Percentiles rank a stretch among this genome's conserved stretches.
phyloP scores from a whole-genome alignment of 2,329 filamentous ascomycete species.

The Monilinia fructigena region DNA sequence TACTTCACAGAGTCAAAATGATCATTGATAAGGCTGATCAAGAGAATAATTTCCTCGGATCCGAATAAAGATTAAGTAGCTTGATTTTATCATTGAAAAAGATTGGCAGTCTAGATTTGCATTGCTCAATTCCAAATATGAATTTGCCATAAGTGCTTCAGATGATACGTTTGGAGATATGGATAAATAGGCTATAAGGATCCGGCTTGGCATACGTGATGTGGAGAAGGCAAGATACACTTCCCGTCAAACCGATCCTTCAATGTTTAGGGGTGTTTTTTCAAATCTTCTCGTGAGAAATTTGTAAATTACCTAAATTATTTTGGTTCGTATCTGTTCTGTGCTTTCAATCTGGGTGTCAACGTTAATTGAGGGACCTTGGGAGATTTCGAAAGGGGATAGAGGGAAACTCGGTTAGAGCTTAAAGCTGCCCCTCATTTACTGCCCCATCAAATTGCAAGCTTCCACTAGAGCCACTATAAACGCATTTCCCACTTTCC shows the following conservation, averaged over 20 bases:
- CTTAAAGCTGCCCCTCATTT: slow-evolving; percentile 6
- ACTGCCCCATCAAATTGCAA: not conserved
- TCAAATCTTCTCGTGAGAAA: not conserved
- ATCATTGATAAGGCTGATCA: not conserved
- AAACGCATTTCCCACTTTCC: not conserved
- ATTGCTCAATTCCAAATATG: not conserved
- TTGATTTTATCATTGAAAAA: not conserved
- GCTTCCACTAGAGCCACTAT: slow-evolving; percentile 2
- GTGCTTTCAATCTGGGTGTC: not conserved
- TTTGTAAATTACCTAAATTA: not conserved
- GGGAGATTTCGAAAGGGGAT: not conserved
- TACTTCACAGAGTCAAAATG: not conserved
- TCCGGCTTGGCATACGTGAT: not conserved
- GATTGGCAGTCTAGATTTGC: not conserved
- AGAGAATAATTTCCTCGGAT: not conserved
- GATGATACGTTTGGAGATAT: not conserved
- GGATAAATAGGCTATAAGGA: not conserved
- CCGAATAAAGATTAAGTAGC: not conserved
- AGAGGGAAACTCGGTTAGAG: slow-evolving; percentile 9
- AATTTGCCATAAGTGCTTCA: not conserved
- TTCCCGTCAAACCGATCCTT: not conserved
- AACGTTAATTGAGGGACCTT: not conserved
- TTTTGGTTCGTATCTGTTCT: not conserved
- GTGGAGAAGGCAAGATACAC: not conserved
- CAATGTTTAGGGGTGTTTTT: not conserved